These are phyloP conservation scores for Clitoria ternatea DNA, from an alignment of 306 rosid species.

Conservation along the genomic window DNA sequence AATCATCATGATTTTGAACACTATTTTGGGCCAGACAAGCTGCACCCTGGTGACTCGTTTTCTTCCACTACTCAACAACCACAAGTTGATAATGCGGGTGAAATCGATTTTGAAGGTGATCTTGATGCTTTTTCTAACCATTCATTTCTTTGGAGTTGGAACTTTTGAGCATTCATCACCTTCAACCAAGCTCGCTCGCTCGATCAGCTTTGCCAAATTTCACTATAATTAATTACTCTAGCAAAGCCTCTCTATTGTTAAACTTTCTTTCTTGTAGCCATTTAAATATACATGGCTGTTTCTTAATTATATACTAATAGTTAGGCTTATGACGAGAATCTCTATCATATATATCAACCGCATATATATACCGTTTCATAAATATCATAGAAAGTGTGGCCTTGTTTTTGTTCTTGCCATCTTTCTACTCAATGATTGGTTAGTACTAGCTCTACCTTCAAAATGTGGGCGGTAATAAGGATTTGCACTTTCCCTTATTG, in stretches of 20 bases:
- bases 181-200: not conserved
- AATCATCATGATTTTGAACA: constrained; percentile 1
- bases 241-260: not conserved
- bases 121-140: constrained; percentile 34
- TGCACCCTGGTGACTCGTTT: constrained; percentile 36
- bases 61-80: constrained; percentile 6
- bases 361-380: not conserved
- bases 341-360: not conserved
- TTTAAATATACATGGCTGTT: not conserved
- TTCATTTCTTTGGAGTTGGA: constrained; percentile 60
- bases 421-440: no score
- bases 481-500: no score
- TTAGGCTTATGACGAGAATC: not conserved
- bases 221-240: not conserved
- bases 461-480: no score
- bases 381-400: not conserved
- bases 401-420: not conserved
- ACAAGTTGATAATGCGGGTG: constrained; percentile 4
- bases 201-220: not conserved
- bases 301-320: not conserved
- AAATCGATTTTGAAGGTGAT: constrained; percentile 1
- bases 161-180: constrained; percentile 41
- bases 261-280: not conserved
- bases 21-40: constrained; percentile 27
- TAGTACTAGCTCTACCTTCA: no score